Conservation (phyloP, 1,284 basidiomycete species). For the Somion occarium region DNA sequence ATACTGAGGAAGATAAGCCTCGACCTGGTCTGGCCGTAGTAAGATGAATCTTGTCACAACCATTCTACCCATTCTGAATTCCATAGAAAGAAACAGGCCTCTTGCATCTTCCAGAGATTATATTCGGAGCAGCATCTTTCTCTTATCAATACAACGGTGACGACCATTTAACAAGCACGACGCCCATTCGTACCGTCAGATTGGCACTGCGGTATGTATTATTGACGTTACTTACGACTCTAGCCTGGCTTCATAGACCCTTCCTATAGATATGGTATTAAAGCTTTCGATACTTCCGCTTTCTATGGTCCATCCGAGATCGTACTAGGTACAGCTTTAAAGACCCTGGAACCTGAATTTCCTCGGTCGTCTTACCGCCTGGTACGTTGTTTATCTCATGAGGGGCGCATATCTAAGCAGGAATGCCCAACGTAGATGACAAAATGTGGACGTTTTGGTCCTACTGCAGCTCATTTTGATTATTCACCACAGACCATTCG, state of each 20-base stretch:
- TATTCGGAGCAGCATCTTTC: constrained; percentile 71
- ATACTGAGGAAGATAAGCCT: constrained; percentile 48
- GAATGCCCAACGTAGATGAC: constrained; percentile 57
- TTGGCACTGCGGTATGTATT: constrained; percentile 71
- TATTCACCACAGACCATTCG: constrained; percentile 74
- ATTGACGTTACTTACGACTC: too few relatives aligned
- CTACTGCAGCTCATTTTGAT: constrained; percentile 61
- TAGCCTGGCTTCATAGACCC: too few relatives aligned
- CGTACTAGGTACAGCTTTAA: constrained; percentile 75
- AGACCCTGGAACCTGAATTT: constrained; percentile 62
- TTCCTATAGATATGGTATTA: constrained; percentile 81
- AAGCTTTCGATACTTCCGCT: constrained; percentile 85
- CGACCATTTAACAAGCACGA: constrained; percentile 50
- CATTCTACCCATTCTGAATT: not conserved
- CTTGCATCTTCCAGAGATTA: constrained; percentile 42
- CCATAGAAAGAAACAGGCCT: constrained; percentile 23
- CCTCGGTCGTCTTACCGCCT: constrained; percentile 79
- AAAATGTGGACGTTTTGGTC: constrained; percentile 90
- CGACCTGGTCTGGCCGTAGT: constrained; percentile 36
- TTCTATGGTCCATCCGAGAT: constrained; percentile 92
- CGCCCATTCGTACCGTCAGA: constrained; percentile 70
- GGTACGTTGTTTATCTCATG: constrained; percentile 32
- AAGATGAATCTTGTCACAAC: constrained; percentile 8
- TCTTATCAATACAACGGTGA: constrained; percentile 70
- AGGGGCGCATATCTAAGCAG: not conserved